Percentiles rank a stretch among this genome's conserved stretches.
phyloP scores from a whole-genome alignment of 305 asterid species.

The Fraxinus angustifolia region DNA sequence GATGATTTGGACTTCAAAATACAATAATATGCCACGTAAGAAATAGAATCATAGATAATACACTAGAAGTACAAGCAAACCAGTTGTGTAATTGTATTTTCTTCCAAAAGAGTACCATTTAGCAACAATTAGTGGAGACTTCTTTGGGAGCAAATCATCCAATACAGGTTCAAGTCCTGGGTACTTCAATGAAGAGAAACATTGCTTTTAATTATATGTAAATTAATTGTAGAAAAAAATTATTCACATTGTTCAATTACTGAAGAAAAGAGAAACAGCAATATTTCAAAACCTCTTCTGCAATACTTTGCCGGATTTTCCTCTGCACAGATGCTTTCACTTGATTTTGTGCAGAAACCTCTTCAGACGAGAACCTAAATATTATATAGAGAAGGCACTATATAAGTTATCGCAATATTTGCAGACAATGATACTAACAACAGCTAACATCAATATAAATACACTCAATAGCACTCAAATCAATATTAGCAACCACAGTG shows the following conservation, averaged over 20 bases:
- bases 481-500: not conserved
- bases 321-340: slow-evolving; percentile 98
- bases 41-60: slow-evolving; percentile 8
- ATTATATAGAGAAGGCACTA: slow-evolving; percentile 5
- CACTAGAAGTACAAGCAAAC: slow-evolving; percentile 8
- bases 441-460: not conserved
- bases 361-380: slow-evolving; percentile 84
- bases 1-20: slow-evolving; percentile 77
- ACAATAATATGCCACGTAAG: slow-evolving; percentile 20
- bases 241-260: not conserved
- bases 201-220: slow-evolving; percentile 3
- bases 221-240: not conserved
- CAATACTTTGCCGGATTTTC: slow-evolving; percentile 86
- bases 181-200: slow-evolving; percentile 49
- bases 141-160: slow-evolving; percentile 92
- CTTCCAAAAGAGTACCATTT: slow-evolving; percentile 58
- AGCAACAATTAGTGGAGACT: slow-evolving; percentile 87
- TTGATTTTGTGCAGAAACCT: slow-evolving; percentile 98
- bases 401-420: slow-evolving; percentile 11
- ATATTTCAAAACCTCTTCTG: slow-evolving; percentile 63
- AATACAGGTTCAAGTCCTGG: slow-evolving; percentile 80
- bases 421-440: not conserved
- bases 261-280: slow-evolving; percentile 16
- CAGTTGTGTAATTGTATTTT: slow-evolving; percentile 1
- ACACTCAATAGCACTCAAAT: not conserved